These are phyloP conservation scores for Backusella parvicylindrica DNA, from an alignment of 192 early-diverging fungal species.

Conservation along the genomic window DNA sequence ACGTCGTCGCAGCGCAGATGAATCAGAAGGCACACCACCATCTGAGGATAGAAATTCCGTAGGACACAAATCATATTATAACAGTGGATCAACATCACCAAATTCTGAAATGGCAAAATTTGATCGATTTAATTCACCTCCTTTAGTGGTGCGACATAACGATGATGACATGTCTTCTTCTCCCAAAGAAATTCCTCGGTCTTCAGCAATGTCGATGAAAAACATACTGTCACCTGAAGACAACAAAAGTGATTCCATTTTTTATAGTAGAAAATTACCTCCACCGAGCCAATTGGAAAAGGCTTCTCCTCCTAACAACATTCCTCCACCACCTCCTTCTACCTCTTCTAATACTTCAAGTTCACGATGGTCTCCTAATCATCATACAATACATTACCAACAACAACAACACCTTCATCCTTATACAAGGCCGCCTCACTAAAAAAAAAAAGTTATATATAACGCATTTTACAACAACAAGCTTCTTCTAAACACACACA, in stretches of 20 bases:
- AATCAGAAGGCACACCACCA: not conserved
- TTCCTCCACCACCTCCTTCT: not conserved
- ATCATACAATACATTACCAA: not conserved
- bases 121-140: not conserved
- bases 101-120: not conserved
- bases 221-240: slow-evolving; percentile 5
- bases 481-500: not conserved
- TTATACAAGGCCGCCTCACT: not conserved
- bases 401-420: not conserved
- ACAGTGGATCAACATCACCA: not conserved
- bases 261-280: slow-evolving; percentile 3
- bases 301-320: not conserved
- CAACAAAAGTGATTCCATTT: not conserved
- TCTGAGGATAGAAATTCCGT: not conserved
- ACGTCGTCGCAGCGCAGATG: not conserved
- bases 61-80: not conserved
- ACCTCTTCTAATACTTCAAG: not conserved
- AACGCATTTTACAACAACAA: not conserved
- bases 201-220: slow-evolving; percentile 10
- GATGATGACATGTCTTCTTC: not conserved
- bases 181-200: not conserved
- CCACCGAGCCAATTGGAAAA: not conserved
- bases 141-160: not conserved
- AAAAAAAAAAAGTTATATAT: not conserved
- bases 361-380: not conserved